Percentiles rank a stretch among this genome's conserved stretches.
These are phyloP conservation scores for Suillus luteus DNA, from an alignment of 768 basidiomycete genomes.

Conservation along the genomic window DNA sequence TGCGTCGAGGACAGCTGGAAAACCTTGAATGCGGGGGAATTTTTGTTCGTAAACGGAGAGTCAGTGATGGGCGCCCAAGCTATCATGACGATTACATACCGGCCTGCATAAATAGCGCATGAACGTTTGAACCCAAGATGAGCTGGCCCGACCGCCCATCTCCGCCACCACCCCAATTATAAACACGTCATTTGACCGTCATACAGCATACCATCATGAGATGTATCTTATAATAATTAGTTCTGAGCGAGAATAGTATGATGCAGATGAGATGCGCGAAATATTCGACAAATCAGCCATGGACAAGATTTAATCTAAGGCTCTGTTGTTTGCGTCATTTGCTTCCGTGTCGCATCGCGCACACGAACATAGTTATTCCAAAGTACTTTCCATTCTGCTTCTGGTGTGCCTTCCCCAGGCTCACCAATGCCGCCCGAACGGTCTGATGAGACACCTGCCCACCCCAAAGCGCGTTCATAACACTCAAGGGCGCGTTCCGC, in stretches of 20 bases:
- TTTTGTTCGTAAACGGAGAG: background rate
- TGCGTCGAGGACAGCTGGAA: background rate
- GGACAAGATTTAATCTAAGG: background rate
- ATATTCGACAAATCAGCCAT: background rate
- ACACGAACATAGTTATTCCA: constrained; percentile 62
- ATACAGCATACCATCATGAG: background rate
- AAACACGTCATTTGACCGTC: background rate
- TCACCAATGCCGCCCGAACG: constrained; percentile 37
- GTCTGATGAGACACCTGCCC: constrained; percentile 55
- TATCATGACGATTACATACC: background rate
- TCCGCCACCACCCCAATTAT: background rate
- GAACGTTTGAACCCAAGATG: background rate
- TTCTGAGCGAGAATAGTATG: background rate
- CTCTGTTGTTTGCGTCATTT: constrained; percentile 7
- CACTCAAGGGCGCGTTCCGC: constrained; percentile 52
- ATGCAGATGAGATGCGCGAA: background rate
- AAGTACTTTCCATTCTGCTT: constrained; percentile 61
- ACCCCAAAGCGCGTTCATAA: constrained; percentile 68
- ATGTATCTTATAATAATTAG: background rate
- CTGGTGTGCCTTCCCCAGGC: constrained; percentile 54
- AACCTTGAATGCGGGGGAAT: background rate
- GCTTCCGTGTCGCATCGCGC: constrained; percentile 30
- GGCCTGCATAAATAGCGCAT: background rate
- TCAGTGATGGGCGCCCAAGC: background rate
- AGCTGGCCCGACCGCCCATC: background rate